Conservation (phyloP, 371 early-diverging fungal genomes). For the Haplosporangium sp. region DNA sequence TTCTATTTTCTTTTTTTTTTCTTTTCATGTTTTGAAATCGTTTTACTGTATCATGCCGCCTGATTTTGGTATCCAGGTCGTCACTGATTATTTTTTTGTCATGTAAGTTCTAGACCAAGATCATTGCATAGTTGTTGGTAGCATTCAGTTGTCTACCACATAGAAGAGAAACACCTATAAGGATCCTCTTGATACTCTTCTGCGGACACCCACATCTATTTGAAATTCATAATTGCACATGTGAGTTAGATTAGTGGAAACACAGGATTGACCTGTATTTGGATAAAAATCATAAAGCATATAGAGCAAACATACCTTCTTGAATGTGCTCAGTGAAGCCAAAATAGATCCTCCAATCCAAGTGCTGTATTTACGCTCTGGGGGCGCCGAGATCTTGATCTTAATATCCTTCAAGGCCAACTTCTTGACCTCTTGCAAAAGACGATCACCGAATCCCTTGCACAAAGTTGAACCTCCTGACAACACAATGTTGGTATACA, state of each 20-base stretch:
- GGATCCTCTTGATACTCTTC: constrained; percentile 57
- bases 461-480: constrained; percentile 96
- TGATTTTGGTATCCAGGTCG: not conserved
- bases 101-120: constrained; percentile 4
- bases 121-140: constrained; percentile 6
- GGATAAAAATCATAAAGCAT: too few relatives aligned
- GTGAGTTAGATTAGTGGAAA: not conserved
- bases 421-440: constrained; percentile 98
- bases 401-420: constrained; percentile 99
- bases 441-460: constrained; percentile 97
- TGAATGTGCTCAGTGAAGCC: constrained; percentile 85
- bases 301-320: constrained; percentile 28
- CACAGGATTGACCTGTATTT: not conserved
- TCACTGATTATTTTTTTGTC: constrained; percentile 3
- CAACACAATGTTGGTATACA: constrained; percentile 97
- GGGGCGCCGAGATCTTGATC: constrained; percentile 99
- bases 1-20: too few relatives aligned
- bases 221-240: not conserved
- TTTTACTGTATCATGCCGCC: not conserved
- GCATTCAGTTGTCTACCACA: constrained; percentile 27
- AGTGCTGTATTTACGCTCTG: constrained; percentile 99
- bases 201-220: constrained; percentile 56
- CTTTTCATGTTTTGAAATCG: not conserved
- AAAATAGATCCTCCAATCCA: constrained; percentile 99
- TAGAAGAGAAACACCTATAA: constrained; percentile 55